Evolutionary conservation across 1,284 basidiomycete species (phyloP).

Genomic region (Mycena sp.): DNA sequence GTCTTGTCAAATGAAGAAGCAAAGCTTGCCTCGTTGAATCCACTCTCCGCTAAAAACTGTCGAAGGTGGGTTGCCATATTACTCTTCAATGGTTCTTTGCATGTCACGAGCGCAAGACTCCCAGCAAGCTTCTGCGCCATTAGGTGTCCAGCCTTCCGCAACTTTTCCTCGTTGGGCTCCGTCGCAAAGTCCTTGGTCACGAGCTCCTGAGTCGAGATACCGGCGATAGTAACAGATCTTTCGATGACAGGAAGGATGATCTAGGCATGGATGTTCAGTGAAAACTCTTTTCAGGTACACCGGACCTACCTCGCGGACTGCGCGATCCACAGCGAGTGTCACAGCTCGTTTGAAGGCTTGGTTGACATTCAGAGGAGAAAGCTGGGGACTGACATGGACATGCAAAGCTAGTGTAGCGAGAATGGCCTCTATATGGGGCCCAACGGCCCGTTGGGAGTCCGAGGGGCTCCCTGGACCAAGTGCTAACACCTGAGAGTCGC

Average conservation of each 20-base stretch:
- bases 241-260: constrained; percentile 99
- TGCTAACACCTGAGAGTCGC: constrained; percentile 67
- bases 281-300: neutral
- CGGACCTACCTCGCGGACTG: constrained; percentile 79
- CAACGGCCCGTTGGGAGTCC: constrained; percentile 70
- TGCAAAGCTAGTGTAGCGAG: constrained; percentile 78
- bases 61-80: constrained; percentile 94
- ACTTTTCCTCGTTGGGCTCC: constrained; percentile 90
- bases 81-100: constrained; percentile 96
- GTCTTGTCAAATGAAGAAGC: neutral
- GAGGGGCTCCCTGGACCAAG: constrained; percentile 64
- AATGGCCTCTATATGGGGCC: constrained; percentile 81
- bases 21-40: constrained; percentile 79
- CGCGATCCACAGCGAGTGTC: constrained; percentile 91
- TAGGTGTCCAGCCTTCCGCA: constrained; percentile 92
- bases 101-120: constrained; percentile 96
- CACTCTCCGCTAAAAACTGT: constrained; percentile 82
- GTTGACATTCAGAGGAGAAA: constrained; percentile 80
- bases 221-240: constrained; percentile 98
- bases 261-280: constrained; percentile 47
- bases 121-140: constrained; percentile 99
- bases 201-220: constrained; percentile 96
- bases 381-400: constrained; percentile 82
- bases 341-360: constrained; percentile 92
- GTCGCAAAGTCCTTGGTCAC: constrained; percentile 98